Percentiles rank a stretch among this genome's conserved stretches.
Conservation (phyloP, 75 land plant species). For the Larix kaempferi region DNA sequence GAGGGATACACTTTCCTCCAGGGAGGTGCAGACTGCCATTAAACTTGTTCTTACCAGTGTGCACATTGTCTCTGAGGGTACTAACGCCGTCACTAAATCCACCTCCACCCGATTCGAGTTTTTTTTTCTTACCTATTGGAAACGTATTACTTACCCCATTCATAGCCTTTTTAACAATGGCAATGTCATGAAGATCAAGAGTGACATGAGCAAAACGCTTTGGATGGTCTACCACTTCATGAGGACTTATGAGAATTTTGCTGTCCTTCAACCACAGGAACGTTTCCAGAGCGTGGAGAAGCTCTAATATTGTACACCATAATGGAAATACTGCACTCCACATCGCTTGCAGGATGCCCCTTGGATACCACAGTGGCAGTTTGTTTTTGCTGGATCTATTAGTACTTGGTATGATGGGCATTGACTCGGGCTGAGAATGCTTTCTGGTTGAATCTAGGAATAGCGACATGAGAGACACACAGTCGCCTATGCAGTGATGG, state of each 20-base stretch:
- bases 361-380: neutral
- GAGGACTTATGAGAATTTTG: constrained; percentile 17
- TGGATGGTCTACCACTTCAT: constrained; percentile 16
- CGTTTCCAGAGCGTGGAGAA: constrained; percentile 2
- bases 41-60: too few relatives aligned
- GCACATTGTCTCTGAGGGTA: too few relatives aligned
- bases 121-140: too few relatives aligned
- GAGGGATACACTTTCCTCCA: too few relatives aligned
- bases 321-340: constrained; percentile 11
- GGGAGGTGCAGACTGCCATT: too few relatives aligned
- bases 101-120: too few relatives aligned
- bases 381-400: neutral
- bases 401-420: constrained; percentile 27
- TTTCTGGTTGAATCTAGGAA: constrained; percentile 30
- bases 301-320: constrained; percentile 20
- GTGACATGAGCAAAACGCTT: constrained; percentile 15
- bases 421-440: constrained; percentile 15
- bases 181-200: constrained; percentile 25
- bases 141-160: constrained; percentile 24
- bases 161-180: constrained; percentile 16
- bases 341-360: neutral
- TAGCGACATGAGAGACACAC: constrained; percentile 45
- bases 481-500: constrained; percentile 45
- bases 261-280: constrained; percentile 19
- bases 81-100: too few relatives aligned